phyloP scores from a whole-genome alignment of 352 stramenopile genomes.

The Pythium coloratum region DNA sequence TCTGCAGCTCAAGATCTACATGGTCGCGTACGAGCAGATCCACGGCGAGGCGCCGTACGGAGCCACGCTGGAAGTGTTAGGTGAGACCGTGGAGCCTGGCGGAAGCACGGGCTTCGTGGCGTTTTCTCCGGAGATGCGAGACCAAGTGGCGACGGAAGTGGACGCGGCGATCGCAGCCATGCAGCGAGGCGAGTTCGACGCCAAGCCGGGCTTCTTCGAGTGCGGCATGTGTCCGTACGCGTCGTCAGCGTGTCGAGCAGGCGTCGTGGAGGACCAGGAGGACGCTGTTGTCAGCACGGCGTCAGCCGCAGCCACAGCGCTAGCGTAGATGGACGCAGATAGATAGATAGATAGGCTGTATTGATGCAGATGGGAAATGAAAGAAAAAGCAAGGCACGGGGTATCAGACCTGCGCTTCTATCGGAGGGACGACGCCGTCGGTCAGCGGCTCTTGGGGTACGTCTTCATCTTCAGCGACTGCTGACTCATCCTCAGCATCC shows the following conservation, averaged over 20 bases:
- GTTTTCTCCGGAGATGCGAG: slow-evolving; percentile 32
- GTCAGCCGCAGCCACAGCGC: too few species aligned
- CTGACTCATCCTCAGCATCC: neutral
- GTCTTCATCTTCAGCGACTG: neutral
- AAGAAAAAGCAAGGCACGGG: too few species aligned
- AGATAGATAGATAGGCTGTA: slow-evolving; percentile 1
- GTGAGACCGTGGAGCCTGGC: slow-evolving; percentile 17
- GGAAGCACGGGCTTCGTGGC: slow-evolving; percentile 40
- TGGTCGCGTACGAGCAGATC: slow-evolving; percentile 70
- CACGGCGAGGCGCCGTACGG: slow-evolving; percentile 54
- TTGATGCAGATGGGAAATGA: neutral
- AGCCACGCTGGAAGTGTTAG: slow-evolving; percentile 62
- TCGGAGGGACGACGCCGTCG: neutral
- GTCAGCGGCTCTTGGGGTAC: neutral
- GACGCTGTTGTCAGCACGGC: neutral
- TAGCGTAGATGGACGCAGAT: neutral
- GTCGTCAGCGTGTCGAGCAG: slow-evolving; percentile 46
- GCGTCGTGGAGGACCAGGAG: slow-evolving; percentile 21
- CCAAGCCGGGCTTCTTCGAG: slow-evolving; percentile 56
- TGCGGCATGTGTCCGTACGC: slow-evolving; percentile 77
- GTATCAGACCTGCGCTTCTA: neutral
- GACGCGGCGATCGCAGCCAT: slow-evolving; percentile 39
- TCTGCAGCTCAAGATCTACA: slow-evolving; percentile 82
- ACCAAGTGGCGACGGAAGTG: slow-evolving; percentile 35
- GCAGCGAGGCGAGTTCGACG: slow-evolving; percentile 49